Evolutionary conservation across 345 rosid species (phyloP), one percentile per base, ranked within the genome.

Genomic region (Ceriops tagal): DNA sequence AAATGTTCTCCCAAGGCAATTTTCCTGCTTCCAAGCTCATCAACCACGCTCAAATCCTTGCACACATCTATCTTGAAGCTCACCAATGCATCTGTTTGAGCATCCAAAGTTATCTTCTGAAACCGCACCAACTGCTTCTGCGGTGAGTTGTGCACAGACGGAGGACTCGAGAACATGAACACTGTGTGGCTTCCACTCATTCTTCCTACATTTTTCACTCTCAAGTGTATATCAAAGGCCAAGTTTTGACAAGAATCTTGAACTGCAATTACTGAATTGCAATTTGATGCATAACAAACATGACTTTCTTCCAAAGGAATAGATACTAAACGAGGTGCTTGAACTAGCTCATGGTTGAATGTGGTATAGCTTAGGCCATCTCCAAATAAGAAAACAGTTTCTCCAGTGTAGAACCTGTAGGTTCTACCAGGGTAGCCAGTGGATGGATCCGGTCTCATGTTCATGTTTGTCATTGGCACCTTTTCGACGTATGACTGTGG

Each of bases 381-480:
- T 39, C 98, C 99, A 59, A 95, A 95, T 24, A 85, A 49, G 71
- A 84, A 95, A 5, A 92, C 87, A 0, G 97, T 87, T 72, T 86
- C 92, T 21, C 99, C 99, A 0, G 86, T 83, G 91, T 92, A 95
- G 79, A 95, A 95, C 43, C 96, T 65, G 80, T 95, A 95, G 3
- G 78, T 92, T 77, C 97, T 78, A 22, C 99, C 97, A 0, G 99
- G 97, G 73, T 92, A 95, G 26, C 96, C 97, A 6, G 46, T 88
- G 8, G 88, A 62, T 10, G 84, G 78, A 69, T 88, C 83, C 1
- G 97, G 85, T 76, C 99, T 88, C 97, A 92, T 89, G 78, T 95
- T 95, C 99, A 95, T 95, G 58, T 86, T 88, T 6, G 96, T 88
- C 99, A 95, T 95, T 24, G 93, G 88, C 6, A 95, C 92, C 52